Conservation (phyloP, 306 rosid species). For the Gastrolobium villosum region DNA sequence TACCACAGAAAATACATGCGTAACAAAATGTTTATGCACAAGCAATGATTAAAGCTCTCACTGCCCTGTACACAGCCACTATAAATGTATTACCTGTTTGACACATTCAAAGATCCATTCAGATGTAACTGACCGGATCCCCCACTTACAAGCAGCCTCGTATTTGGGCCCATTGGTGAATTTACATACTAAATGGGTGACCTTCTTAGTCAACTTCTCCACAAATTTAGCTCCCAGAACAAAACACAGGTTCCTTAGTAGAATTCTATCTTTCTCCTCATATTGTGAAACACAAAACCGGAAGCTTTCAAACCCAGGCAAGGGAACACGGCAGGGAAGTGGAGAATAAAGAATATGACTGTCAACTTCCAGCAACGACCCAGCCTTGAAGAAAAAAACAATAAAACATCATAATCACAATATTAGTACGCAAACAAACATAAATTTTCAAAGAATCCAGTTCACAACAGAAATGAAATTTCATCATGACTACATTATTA, state of each 20-base stretch:
- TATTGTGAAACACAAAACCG: slow-evolving; percentile 96
- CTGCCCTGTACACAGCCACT: slow-evolving; percentile 23
- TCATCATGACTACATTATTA: neutral
- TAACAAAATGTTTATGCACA: slow-evolving; percentile 26
- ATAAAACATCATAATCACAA: slow-evolving; percentile 35
- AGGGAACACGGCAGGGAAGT: slow-evolving; percentile 84
- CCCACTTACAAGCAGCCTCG: slow-evolving; percentile 88
- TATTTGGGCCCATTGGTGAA: slow-evolving; percentile 88
- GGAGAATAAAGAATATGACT: slow-evolving; percentile 92
- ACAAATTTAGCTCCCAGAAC: slow-evolving; percentile 89
- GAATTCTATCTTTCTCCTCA: slow-evolving; percentile 78
- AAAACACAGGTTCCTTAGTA: slow-evolving; percentile 86
- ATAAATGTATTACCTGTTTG: slow-evolving; percentile 79
- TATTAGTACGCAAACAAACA: slow-evolving; percentile 38
- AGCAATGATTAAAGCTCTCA: slow-evolving; percentile 35
- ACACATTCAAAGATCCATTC: slow-evolving; percentile 96
- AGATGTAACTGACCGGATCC: slow-evolving; percentile 67
- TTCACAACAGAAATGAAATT: slow-evolving; percentile 26
- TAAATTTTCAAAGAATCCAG: slow-evolving; percentile 38
- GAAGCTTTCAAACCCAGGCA: slow-evolving; percentile 83
- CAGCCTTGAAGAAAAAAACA: slow-evolving; percentile 66
- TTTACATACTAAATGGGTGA: slow-evolving; percentile 92
- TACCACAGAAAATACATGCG: slow-evolving; percentile 38
- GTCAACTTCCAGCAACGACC: slow-evolving; percentile 77
- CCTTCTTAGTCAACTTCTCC: slow-evolving; percentile 77